phyloP scores from a whole-genome alignment of 1,284 basidiomycete species.

The Malassezia equina region DNA sequence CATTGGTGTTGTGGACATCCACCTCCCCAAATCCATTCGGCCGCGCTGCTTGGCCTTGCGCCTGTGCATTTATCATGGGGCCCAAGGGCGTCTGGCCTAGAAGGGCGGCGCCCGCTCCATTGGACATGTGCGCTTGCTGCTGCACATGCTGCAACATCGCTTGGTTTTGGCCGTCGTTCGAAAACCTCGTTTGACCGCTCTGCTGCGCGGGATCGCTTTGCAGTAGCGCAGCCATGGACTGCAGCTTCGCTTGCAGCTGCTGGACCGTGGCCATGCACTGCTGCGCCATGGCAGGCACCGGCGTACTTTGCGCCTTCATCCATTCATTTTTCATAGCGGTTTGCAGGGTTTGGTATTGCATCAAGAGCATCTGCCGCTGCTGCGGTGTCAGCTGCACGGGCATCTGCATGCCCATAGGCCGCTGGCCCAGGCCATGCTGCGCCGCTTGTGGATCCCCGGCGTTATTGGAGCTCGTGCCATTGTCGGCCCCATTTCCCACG shows the following conservation, averaged over 20 bases:
- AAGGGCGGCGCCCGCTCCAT: conserved; percentile 9
- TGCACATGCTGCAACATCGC: conserved; percentile 10
- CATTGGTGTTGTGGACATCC: conserved; percentile 1
- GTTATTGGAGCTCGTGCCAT: not conserved
- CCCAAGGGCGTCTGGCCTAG: conserved; percentile 22
- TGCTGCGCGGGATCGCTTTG: conserved; percentile 6
- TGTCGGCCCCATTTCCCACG: not conserved
- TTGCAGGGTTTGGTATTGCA: conserved; percentile 35
- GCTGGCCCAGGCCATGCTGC: not conserved
- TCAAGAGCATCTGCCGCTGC: conserved; percentile 37
- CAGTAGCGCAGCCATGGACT: conserved; percentile 29
- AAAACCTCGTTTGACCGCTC: not conserved
- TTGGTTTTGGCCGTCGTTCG: not conserved
- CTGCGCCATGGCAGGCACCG: conserved; percentile 30
- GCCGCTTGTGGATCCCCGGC: not conserved
- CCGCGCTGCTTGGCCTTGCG: not conserved
- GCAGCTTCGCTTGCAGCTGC: conserved; percentile 32
- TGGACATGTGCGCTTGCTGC: conserved; percentile 9
- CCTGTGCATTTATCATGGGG: conserved; percentile 10
- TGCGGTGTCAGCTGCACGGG: conserved; percentile 27
- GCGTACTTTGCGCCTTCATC: conserved; percentile 38
- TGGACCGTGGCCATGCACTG: conserved; percentile 36
- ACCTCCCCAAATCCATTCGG: not conserved
- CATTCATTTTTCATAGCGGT: conserved; percentile 33
- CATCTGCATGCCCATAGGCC: not conserved